phyloP scores from a whole-genome alignment of 495 filamentous ascomycete genomes.

The Penicillium silybi region DNA sequence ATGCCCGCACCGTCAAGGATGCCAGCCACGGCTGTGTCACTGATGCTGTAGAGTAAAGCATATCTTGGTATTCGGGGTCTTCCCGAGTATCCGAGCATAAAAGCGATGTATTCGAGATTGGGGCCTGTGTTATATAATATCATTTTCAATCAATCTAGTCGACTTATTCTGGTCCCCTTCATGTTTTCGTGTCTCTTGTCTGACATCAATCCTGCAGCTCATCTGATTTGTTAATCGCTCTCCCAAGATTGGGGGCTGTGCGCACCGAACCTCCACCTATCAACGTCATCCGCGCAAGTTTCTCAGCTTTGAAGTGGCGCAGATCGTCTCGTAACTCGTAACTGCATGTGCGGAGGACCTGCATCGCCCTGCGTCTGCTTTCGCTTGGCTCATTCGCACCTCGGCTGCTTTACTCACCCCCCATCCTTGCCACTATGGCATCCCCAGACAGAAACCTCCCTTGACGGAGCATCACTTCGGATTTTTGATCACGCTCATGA shows the following conservation, averaged over 20 bases:
- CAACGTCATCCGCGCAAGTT: neutral
- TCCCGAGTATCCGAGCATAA: slow-evolving; percentile 14
- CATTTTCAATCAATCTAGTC: too few relatives aligned
- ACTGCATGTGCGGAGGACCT: neutral
- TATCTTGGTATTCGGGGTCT: slow-evolving; percentile 4
- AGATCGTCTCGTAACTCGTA: neutral
- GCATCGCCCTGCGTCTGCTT: neutral
- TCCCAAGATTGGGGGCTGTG: slow-evolving; percentile 3
- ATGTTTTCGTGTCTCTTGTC: too few relatives aligned
- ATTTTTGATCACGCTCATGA: neutral
- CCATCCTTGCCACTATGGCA: neutral
- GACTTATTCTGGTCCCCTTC: too few relatives aligned
- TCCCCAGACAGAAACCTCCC: neutral
- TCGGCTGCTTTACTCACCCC: neutral
- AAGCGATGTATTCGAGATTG: slow-evolving; percentile 24
- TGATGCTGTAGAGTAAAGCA: slow-evolving; percentile 36
- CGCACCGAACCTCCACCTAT: neutral
- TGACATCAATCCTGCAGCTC: neutral
- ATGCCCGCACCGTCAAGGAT: slow-evolving; percentile 65
- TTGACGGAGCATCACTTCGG: neutral
- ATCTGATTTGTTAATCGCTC: neutral
- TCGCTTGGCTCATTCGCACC: neutral
- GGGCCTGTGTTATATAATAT: slow-evolving; percentile 22
- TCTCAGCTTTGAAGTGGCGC: neutral
- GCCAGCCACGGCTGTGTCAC: slow-evolving; percentile 62